A percentile compares a stretch with the other conserved stretches of the same genome.
phyloP scores from a whole-genome alignment of 2,329 filamentous ascomycete species.

The Clathrospora elynae region DNA sequence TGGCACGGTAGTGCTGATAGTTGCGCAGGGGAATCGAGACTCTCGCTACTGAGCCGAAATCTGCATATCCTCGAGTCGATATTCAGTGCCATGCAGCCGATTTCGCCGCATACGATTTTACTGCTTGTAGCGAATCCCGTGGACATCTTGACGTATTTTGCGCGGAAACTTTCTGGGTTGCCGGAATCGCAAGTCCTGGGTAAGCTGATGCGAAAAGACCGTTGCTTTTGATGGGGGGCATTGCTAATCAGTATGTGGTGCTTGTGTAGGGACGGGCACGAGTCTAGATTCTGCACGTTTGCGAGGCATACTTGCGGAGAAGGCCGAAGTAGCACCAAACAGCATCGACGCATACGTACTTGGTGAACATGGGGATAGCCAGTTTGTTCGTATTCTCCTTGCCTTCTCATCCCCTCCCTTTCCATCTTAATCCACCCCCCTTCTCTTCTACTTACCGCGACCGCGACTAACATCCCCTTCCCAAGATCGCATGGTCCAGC shows the following conservation, averaged over 20 bases:
- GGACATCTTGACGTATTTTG: slow-evolving; percentile 60
- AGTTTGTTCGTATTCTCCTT: slow-evolving; percentile 45
- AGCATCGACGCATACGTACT: slow-evolving; percentile 54
- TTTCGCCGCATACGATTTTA: slow-evolving; percentile 55
- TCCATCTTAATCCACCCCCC: no score
- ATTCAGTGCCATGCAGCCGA: slow-evolving; percentile 56
- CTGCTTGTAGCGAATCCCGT: slow-evolving; percentile 62
- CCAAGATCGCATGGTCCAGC: slow-evolving; percentile 52
- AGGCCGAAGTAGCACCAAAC: slow-evolving; percentile 47
- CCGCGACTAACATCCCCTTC: not conserved
- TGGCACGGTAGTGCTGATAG: slow-evolving; percentile 7
- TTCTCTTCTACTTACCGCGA: no score
- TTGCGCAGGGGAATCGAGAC: slow-evolving; percentile 50
- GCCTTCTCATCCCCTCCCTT: not conserved
- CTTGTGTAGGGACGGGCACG: slow-evolving; percentile 61
- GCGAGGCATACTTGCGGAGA: slow-evolving; percentile 52
- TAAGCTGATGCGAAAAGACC: no score
- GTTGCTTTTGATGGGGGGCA: no score
- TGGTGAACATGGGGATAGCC: slow-evolving; percentile 57
- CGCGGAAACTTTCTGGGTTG: slow-evolving; percentile 54
- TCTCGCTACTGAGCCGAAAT: slow-evolving; percentile 56
- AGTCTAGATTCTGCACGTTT: slow-evolving; percentile 59
- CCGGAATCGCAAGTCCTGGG: slow-evolving; percentile 58
- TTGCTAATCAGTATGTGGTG: no score
- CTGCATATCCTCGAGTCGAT: slow-evolving; percentile 56